phyloP scores from a whole-genome alignment of 805 yeast genomes.

The Wickerhamomyces subpelliculosus region DNA sequence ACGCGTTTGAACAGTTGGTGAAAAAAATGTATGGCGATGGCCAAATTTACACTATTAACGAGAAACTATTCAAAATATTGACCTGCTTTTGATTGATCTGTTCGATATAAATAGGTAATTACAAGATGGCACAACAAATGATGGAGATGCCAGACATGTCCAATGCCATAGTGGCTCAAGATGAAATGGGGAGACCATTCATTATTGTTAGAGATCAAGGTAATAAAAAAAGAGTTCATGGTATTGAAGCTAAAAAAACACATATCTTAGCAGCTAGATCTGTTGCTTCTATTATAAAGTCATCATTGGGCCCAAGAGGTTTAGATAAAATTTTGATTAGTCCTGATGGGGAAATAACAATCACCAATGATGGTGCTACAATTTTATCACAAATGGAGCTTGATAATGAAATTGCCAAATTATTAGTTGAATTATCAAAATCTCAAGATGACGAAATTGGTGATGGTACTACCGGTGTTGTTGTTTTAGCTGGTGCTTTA shows the following conservation, averaged over 20 bases:
- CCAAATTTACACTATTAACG: not conserved
- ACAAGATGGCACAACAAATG: constrained; percentile 26
- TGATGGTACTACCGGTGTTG: constrained; percentile 99
- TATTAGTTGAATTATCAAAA: constrained; percentile 85
- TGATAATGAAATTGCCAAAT: constrained; percentile 92
- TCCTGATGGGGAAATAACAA: constrained; percentile 96
- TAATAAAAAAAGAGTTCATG: constrained; percentile 58
- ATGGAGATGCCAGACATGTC: constrained; percentile 82
- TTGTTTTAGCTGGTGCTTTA: constrained; percentile 89
- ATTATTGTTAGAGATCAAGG: constrained; percentile 90
- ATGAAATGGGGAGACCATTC: constrained; percentile 98
- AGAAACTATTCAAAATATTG: no score
- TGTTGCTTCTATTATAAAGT: constrained; percentile 85
- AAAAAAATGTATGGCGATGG: constrained; percentile 1
- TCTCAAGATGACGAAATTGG: constrained; percentile 98
- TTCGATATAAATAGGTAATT: not conserved
- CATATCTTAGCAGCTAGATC: constrained; percentile 94
- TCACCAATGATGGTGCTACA: constrained; percentile 98
- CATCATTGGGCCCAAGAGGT: constrained; percentile 98
- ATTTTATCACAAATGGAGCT: constrained; percentile 93
- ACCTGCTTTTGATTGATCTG: not conserved
- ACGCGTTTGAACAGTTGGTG: constrained; percentile 1
- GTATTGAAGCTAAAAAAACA: constrained; percentile 72
- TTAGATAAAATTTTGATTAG: constrained; percentile 90
- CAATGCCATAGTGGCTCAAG: constrained; percentile 98